Conservation (phyloP, 805 yeast species). For the Candida mattraensis region DNA sequence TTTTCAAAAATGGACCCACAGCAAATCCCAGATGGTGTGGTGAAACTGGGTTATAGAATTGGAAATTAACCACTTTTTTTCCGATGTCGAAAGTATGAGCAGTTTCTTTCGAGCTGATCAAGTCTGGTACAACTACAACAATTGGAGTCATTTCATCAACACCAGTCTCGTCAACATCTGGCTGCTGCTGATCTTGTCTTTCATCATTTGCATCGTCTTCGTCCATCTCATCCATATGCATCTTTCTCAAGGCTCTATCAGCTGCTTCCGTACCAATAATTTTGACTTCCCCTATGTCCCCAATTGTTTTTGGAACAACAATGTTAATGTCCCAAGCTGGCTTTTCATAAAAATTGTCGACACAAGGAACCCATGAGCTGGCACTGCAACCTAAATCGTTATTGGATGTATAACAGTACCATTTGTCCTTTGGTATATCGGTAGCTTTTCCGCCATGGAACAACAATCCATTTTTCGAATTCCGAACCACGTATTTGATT, state of each 20-base stretch:
- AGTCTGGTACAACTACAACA: constrained; percentile 69
- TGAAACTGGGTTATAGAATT: constrained; percentile 81
- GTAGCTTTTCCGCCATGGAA: constrained; percentile 65
- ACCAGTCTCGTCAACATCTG: constrained; percentile 47
- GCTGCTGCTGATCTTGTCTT: constrained; percentile 30
- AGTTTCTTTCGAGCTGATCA: constrained; percentile 60
- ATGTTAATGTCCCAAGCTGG: constrained; percentile 91
- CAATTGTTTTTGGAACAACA: constrained; percentile 77
- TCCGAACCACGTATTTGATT: constrained; percentile 62
- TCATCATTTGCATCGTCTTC: constrained; percentile 37
- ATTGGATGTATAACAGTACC: constrained; percentile 89
- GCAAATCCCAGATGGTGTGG: constrained; percentile 97
- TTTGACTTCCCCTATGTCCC: constrained; percentile 58
- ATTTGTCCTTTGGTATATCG: constrained; percentile 43
- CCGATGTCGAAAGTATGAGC: constrained; percentile 75
- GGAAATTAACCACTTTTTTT: constrained; percentile 74
- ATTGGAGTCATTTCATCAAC: constrained; percentile 50
- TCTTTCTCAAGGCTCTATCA: constrained; percentile 27
- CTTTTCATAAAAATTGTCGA: constrained; percentile 83
- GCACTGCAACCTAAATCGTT: constrained; percentile 77
- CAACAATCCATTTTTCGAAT: constrained; percentile 71
- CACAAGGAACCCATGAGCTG: constrained; percentile 97
- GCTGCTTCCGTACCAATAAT: constrained; percentile 42
- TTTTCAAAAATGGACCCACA: constrained; percentile 78
- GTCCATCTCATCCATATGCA: constrained; percentile 31